A percentile compares a stretch with the other conserved stretches of the same genome.
phyloP scores from a whole-genome alignment of 2,329 filamentous ascomycete species.

The Epichloe glyceriae region DNA sequence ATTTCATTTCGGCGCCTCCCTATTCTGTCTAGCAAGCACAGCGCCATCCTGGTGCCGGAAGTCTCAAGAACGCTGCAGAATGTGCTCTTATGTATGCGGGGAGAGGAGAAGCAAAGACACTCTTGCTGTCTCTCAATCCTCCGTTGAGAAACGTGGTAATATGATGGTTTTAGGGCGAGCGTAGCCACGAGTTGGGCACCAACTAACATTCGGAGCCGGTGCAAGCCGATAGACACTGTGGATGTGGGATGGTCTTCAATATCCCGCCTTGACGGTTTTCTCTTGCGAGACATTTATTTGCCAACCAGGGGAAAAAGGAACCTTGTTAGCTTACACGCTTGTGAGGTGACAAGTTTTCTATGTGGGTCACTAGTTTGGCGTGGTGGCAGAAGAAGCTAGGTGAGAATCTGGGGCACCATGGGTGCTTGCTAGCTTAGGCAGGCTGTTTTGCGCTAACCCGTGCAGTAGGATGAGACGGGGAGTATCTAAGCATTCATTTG shows the following conservation, averaged over 20 bases:
- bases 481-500: too few species aligned
- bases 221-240: not conserved
- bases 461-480: too few species aligned
- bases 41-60: not conserved
- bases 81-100: not conserved
- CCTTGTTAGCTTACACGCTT: not conserved
- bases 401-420: too few species aligned
- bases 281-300: not conserved
- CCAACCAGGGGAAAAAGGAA: not conserved
- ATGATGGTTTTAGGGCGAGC: not conserved
- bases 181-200: not conserved
- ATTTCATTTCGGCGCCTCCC: not conserved
- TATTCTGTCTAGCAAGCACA: not conserved
- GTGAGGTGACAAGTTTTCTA: not conserved
- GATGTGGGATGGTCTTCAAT: not conserved
- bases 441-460: too few species aligned
- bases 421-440: too few species aligned
- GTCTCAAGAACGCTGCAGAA: not conserved
- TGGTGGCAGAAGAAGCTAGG: not conserved
- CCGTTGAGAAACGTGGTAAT: not conserved
- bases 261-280: not conserved
- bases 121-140: not conserved
- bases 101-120: not conserved
- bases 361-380: not conserved
- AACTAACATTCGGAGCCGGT: not conserved